Evolutionary conservation across 2,329 filamentous ascomycete species (phyloP).

Genomic region (Bipolaris zeicola): DNA sequence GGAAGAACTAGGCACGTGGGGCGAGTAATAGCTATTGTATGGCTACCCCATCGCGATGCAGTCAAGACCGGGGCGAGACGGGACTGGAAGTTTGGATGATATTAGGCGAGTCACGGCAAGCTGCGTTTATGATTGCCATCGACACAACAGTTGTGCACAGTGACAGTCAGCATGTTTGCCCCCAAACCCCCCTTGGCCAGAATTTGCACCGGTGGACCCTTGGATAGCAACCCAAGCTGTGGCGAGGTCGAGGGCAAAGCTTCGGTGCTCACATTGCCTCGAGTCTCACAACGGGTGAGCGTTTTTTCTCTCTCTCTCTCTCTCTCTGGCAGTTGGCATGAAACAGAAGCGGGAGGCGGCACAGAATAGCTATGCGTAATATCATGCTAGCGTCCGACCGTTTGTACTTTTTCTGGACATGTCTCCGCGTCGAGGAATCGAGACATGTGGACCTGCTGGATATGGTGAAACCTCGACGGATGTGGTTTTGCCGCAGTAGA

Average conservation of each 20-base stretch:
- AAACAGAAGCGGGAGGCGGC: constrained; percentile 1
- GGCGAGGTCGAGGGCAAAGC: background rate
- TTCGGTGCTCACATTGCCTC: background rate
- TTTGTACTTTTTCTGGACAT: background rate
- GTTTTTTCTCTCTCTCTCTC: background rate
- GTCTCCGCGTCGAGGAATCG: background rate
- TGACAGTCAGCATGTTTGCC: background rate
- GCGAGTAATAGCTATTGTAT: background rate
- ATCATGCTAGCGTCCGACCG: background rate
- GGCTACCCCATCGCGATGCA: background rate
- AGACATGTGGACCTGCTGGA: background rate
- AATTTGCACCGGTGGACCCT: background rate
- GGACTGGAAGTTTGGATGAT: background rate
- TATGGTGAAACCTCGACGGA: constrained; percentile 1
- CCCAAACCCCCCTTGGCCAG: background rate
- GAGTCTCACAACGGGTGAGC: background rate
- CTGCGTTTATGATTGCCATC: background rate
- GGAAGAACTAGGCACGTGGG: too few relatives aligned
- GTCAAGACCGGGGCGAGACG: too few relatives aligned
- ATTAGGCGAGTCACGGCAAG: background rate
- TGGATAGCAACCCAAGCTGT: background rate
- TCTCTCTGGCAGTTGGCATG: background rate
- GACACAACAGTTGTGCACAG: background rate
- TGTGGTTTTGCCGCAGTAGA: constrained; percentile 2
- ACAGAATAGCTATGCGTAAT: background rate